Evolutionary conservation across 2,329 filamentous ascomycete genomes (phyloP), one percentile per base, ranked within the genome.

Genomic region (Teratosphaeria epicoccoides): DNA sequence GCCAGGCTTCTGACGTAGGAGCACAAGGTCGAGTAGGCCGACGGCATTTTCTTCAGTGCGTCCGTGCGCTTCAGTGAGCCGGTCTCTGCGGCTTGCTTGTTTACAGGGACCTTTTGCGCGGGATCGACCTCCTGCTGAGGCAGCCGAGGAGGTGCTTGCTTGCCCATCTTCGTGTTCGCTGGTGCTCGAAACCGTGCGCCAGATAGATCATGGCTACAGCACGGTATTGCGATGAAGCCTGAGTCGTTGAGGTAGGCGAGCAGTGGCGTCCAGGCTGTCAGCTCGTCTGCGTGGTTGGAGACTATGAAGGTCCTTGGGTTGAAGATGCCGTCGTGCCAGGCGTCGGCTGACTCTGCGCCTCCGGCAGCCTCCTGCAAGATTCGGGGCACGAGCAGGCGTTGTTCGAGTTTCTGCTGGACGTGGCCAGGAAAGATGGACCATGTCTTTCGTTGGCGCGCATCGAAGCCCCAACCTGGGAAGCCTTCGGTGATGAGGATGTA

Each of bases 251-350:
- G 72, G 6, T 81, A 80, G 1, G 88, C 90, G 40, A 98, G 79
- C 17, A 97, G 78, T 0, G 93, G 93, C 0, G 93, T 97, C 93
- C 93, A 98, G 0, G 88, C 82, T 0, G 93, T 98, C 12, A 98
- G 78, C 70, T 98, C 90, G 66, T 98, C 93, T 10, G 91, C 91
- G 67, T 98, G 93, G 65, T 98, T 98, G 47, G 89, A 95, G 57
- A 98, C 85, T 61, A 98, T 88, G 68, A 98, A 98, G 0, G 88
- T 94, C 24, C 82, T 81, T 0, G 81, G 76, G 0, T 46, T 5
- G 63, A 97, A 95, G 9, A 75, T 63, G 29, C 91, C 93, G 55
- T 74, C 65, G 58, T 51, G 50, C 28, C 9, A 54, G 47, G 6
- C 24, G 7, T 59, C 49, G 11, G 24, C 10, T 49, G 23, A 11